These are phyloP conservation scores for Pistacia atlantica DNA, from an alignment of 345 rosid genomes.

Conservation along the genomic window DNA sequence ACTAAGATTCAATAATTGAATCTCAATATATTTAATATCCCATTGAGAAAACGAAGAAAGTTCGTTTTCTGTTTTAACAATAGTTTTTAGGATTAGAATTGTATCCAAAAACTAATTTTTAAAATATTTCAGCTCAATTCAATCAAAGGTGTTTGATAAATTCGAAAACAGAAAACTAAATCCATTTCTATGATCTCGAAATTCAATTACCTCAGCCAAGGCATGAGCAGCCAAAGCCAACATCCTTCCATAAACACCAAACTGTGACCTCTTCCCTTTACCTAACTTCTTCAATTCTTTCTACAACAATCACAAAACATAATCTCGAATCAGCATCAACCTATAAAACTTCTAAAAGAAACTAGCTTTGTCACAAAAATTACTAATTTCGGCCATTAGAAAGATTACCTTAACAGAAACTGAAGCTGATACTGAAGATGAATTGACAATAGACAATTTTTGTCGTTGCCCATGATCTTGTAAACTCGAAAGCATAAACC, in stretches of 20 bases:
- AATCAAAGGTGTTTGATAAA: too few species aligned
- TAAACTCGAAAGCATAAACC: conserved; percentile 71
- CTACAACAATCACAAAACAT: conserved; percentile 30
- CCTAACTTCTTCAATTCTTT: conserved; percentile 43
- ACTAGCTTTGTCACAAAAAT: not conserved
- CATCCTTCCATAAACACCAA: conserved; percentile 74
- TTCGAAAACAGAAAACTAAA: too few species aligned
- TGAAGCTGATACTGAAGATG: conserved; percentile 38
- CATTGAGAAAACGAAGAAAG: too few species aligned
- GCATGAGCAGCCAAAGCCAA: conserved; percentile 91
- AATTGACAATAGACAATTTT: conserved; percentile 32
- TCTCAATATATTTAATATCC: too few species aligned
- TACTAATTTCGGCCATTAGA: not conserved
- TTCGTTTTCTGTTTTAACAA: too few species aligned
- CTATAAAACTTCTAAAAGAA: not conserved
- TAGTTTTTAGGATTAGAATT: too few species aligned
- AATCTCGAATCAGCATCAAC: not conserved
- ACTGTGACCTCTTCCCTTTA: conserved; percentile 45
- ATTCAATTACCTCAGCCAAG: conserved; percentile 76
- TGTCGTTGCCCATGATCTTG: conserved; percentile 46
- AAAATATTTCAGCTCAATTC: too few species aligned
- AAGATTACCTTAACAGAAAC: conserved; percentile 46
- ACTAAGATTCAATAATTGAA: too few species aligned
- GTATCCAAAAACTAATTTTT: too few species aligned
- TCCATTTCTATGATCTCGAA: not conserved